Evolutionary conservation across 2,329 filamentous ascomycete genomes (phyloP), one percentile per base, ranked within the genome.

Genomic region (Teratosphaeria nubilosa): DNA sequence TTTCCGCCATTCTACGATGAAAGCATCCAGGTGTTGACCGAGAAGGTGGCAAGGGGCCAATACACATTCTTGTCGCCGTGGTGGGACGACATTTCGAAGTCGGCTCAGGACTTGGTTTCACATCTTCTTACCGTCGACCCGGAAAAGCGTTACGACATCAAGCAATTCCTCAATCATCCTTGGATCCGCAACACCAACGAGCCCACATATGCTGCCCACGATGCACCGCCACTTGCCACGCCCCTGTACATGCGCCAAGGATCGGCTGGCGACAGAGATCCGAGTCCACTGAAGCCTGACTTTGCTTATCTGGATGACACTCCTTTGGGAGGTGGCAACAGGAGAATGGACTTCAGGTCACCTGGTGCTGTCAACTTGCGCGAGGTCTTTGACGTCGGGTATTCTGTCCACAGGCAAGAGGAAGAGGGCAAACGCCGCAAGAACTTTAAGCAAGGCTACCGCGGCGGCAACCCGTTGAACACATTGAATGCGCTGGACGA

Each of bases 1-100:
- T 99, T 99, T 77, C 94, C 94, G 10, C 94, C 94, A 2, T 99
- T 99, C 75, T 96, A 99, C 73, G 94, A 99, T 66, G 94, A 99
- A 76, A 96, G 90, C 69, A 97, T 99, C 65, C 91, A 96, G 70
- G 87, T 95, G 0, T 82, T 99, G 60, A 97, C 94, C 1, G 92
- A 99, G 72, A 99, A 99, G 79, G 94, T 99, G 20, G 94, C 94
- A 31, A 87, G 89, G 68, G 94, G 94, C 54, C 91, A 97, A 76
- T 99, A 94, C 73, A 97, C 94, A 0, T 99, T 99, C 78, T 77
- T 99, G 51, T 97, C 92, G 2, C 94, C 94, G 0, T 99, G 94
- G 94, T 99, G 94, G 94, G 94, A 99, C 66, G 91, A 96, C 59
- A 97, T 99, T 61, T 96, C 92, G 60, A 91, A 94, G 72, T 86